Evolutionary conservation across 75 land plant genomes (phyloP).

Genomic region (Pinus albicaulis): DNA sequence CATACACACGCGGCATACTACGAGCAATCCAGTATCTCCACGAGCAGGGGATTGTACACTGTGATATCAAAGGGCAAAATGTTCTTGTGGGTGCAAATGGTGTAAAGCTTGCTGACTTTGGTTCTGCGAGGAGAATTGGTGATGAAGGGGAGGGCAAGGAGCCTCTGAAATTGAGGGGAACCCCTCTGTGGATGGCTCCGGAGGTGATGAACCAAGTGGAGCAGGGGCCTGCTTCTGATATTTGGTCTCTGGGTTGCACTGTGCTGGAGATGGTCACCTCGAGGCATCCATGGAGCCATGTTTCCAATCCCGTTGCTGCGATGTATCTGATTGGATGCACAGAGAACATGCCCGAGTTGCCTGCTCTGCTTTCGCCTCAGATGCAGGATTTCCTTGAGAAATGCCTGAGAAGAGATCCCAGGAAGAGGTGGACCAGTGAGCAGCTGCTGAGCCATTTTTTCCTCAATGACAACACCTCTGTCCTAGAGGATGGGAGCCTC

Average conservation of each 20-base stretch:
- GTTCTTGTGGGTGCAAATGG: slow-evolving; percentile 38
- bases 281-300: slow-evolving; percentile 38
- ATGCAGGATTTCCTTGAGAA: slow-evolving; percentile 57
- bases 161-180: slow-evolving; percentile 25
- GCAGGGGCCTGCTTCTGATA: slow-evolving; percentile 43
- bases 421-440: slow-evolving; percentile 53
- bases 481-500: not conserved
- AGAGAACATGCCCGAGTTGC: slow-evolving; percentile 39
- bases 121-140: slow-evolving; percentile 42
- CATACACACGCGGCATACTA: slow-evolving; percentile 31
- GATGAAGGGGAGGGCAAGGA: not conserved
- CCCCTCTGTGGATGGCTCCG: slow-evolving; percentile 84
- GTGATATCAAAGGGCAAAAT: slow-evolving; percentile 75
- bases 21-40: slow-evolving; percentile 52
- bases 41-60: slow-evolving; percentile 46
- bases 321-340: slow-evolving; percentile 48
- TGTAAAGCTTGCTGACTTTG: slow-evolving; percentile 87
- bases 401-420: slow-evolving; percentile 54
- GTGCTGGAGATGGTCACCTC: slow-evolving; percentile 70
- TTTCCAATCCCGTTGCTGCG: slow-evolving; percentile 3
- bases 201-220: slow-evolving; percentile 49
- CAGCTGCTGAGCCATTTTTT: slow-evolving; percentile 52
- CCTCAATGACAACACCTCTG: not conserved
- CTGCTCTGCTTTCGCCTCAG: slow-evolving; percentile 25
- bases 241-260: slow-evolving; percentile 83